Base-by-base conservation (phyloP, 305 asterid species). In the Fraxinus greggii region DNA sequence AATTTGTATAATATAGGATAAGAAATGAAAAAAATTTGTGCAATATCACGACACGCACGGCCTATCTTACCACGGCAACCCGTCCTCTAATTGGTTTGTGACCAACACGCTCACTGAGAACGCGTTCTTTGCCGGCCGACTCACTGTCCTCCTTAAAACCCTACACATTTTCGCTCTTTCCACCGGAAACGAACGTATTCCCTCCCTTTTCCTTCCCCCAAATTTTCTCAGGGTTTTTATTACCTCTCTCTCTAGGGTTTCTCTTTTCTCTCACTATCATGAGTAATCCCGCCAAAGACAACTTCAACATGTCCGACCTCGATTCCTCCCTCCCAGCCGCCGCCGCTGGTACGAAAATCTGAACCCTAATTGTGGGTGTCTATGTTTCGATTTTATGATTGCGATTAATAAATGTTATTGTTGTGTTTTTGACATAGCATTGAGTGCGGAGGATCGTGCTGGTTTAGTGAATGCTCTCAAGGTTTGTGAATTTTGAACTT, bases 381-480 rank as follows among this genome's bases (percentile, higher is more conserved):
- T 75, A 9, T 80, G 6, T 7, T 17, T 61, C n/a, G 13, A 1
- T 33, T 82, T 1, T n/a, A 51, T 54, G 32, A 79, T 82, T 87
- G 40, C 45, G 32, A 77, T 79, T 87, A 40, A 79, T 63, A 79
- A n/a, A 81, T 82, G 72, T 13, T 51, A 15, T 48, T 48, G 21
- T 48, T 15, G 61, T 51, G 63, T 15, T 78, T 32, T n/a, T 0
- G 73, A 10, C 84, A 88, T 88, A 93, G 97, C 98, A 82, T 84
- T 93, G 91, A 92, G 98, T 72, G 91, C 91, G 12, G 94, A 92
- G 90, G 96, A 93, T 87, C 97, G 96, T 79, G 92, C 88, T 74
- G 95, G 86, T 31, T 90, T 93, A 85, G 93, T 93, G 6, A 92
- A 92, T 76, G 94, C 91, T 72, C 97, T 93, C 54, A 93, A 93